phyloP scores from a whole-genome alignment of 2,329 filamentous ascomycete species.

The Xylaria sp. region DNA sequence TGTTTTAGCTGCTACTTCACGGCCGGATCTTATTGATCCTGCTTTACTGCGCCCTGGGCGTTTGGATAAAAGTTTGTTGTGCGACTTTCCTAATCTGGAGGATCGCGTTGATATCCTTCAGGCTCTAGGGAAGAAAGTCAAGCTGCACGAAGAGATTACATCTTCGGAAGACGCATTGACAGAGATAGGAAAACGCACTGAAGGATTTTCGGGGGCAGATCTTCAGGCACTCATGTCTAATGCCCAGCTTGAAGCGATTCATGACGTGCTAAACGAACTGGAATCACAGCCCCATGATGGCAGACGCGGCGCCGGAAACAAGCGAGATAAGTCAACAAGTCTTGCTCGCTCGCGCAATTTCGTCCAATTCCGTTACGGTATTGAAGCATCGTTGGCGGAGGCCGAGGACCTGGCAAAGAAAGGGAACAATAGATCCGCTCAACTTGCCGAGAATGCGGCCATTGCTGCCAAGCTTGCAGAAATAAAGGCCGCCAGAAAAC shows the following conservation, averaged over 20 bases:
- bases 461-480: slow-evolving; percentile 85
- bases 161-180: slow-evolving; percentile 66
- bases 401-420: slow-evolving; percentile 53
- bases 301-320: slow-evolving; percentile 52
- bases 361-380: slow-evolving; percentile 85
- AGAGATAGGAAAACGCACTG: slow-evolving; percentile 83
- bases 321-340: slow-evolving; percentile 49
- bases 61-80: slow-evolving; percentile 91
- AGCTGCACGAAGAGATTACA: slow-evolving; percentile 74
- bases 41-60: slow-evolving; percentile 91
- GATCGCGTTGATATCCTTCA: slow-evolving; percentile 90
- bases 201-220: slow-evolving; percentile 94
- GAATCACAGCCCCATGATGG: slow-evolving; percentile 46
- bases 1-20: slow-evolving; percentile 90
- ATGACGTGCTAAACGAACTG: slow-evolving; percentile 82
- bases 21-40: slow-evolving; percentile 95
- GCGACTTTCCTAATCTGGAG: slow-evolving; percentile 82
- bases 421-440: slow-evolving; percentile 62
- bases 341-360: slow-evolving; percentile 64
- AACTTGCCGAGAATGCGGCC: slow-evolving; percentile 78
- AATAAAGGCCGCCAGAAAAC: slow-evolving; percentile 77
- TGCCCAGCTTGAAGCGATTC: slow-evolving; percentile 95
- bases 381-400: slow-evolving; percentile 62
- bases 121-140: slow-evolving; percentile 84
- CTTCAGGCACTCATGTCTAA: slow-evolving; percentile 96